Conservation (phyloP, 1,139 yeast genomes). For the Debaryomyces nepalensis region DNA sequence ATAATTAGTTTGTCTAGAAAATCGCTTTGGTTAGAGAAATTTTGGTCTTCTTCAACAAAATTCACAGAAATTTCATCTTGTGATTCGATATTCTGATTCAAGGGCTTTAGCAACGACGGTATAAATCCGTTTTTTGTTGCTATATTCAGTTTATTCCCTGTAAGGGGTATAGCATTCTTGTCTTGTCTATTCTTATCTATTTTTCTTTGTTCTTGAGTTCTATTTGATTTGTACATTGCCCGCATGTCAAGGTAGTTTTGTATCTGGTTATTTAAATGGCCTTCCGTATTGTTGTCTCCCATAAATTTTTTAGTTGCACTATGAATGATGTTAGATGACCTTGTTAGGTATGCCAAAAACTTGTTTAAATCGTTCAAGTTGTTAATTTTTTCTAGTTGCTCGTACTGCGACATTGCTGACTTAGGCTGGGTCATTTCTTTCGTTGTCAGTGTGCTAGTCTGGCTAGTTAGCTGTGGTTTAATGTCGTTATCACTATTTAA, state of each 20-base stretch:
- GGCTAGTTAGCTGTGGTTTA: not conserved
- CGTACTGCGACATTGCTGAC: slow-evolving; percentile 20
- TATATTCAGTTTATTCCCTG: slow-evolving; percentile 10
- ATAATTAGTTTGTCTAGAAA: slow-evolving; percentile 19
- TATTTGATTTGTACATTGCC: slow-evolving; percentile 28
- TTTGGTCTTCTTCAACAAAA: slow-evolving; percentile 14
- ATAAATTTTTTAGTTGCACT: slow-evolving; percentile 41
- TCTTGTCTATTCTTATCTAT: slow-evolving; percentile 18
- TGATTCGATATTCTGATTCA: slow-evolving; percentile 13
- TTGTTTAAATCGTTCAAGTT: slow-evolving; percentile 49
- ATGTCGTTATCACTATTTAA: slow-evolving; percentile 27
- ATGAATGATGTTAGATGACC: slow-evolving; percentile 45
- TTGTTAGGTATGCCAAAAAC: slow-evolving; percentile 45
- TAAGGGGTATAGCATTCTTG: not conserved
- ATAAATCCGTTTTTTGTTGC: not conserved
- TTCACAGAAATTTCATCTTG: slow-evolving; percentile 5
- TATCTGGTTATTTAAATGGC: slow-evolving; percentile 40
- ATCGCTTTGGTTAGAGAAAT: slow-evolving; percentile 9
- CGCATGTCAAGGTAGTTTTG: slow-evolving; percentile 37
- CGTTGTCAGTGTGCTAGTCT: slow-evolving; percentile 10
- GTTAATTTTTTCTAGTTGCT: slow-evolving; percentile 47
- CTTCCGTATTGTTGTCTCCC: slow-evolving; percentile 18
- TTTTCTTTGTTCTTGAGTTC: slow-evolving; percentile 22
- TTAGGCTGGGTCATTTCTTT: slow-evolving; percentile 7
- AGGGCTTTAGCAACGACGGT: slow-evolving; percentile 31